phyloP scores from a whole-genome alignment of 1,284 basidiomycete genomes.

The Pseudozyma sp. region DNA sequence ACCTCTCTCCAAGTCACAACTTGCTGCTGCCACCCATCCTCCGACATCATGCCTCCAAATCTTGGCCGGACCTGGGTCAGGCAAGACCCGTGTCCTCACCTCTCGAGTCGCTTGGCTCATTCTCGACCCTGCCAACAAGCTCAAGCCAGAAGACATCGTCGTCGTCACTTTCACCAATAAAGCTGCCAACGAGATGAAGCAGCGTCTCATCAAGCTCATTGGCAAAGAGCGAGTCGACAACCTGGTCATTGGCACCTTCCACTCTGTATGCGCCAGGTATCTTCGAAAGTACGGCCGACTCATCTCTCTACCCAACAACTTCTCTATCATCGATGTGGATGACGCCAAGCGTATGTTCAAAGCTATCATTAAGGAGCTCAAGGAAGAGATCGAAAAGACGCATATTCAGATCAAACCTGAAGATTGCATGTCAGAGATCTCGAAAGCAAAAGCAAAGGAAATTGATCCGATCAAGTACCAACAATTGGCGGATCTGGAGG shows the following conservation, averaged over 20 bases:
- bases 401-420: slow-evolving; percentile 76
- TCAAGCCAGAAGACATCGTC: slow-evolving; percentile 60
- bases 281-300: slow-evolving; percentile 77
- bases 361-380: slow-evolving; percentile 75
- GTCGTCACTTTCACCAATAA: slow-evolving; percentile 76
- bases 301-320: slow-evolving; percentile 79
- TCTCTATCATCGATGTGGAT: slow-evolving; percentile 84
- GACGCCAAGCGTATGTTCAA: slow-evolving; percentile 81
- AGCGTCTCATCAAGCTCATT: slow-evolving; percentile 78
- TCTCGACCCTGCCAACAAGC: slow-evolving; percentile 39
- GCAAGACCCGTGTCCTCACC: slow-evolving; percentile 67
- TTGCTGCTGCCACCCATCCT: slow-evolving; percentile 58
- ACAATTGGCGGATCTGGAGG: slow-evolving; percentile 26
- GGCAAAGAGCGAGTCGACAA: slow-evolving; percentile 76
- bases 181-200: slow-evolving; percentile 88
- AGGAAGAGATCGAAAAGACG: slow-evolving; percentile 70
- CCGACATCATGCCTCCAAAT: slow-evolving; percentile 62
- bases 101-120: slow-evolving; percentile 65
- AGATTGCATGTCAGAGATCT: slow-evolving; percentile 77
- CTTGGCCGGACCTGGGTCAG: slow-evolving; percentile 66
- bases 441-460: slow-evolving; percentile 83
- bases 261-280: slow-evolving; percentile 80
- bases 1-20: slow-evolving; percentile 57
- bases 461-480: slow-evolving; percentile 37
- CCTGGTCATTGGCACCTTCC: slow-evolving; percentile 81